Evolutionary conservation across 225 moss, liverwort and hornwort species (phyloP).

Genomic region (Ulota crispa): DNA sequence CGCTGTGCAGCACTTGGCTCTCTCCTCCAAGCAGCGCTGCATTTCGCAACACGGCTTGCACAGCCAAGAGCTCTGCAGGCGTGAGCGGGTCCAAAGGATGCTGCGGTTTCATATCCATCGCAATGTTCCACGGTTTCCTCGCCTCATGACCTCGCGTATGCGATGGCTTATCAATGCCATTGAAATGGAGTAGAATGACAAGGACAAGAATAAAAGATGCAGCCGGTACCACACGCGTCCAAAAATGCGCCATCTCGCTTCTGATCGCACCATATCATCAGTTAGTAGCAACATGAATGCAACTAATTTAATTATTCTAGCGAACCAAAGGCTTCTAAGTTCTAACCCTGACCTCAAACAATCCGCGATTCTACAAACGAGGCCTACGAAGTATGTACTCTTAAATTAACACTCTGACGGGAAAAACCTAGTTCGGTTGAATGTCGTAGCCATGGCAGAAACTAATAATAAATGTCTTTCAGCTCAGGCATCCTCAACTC

Average conservation of each 20-base stretch:
- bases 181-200: neutral
- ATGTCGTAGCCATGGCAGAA: too few relatives aligned
- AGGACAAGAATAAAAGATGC: neutral
- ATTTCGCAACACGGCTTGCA: conserved; percentile 44
- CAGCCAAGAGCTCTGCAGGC: conserved; percentile 38
- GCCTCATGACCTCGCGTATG: neutral
- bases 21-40: conserved; percentile 34
- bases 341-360: neutral
- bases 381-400: neutral
- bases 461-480: neutral
- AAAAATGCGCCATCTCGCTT: neutral
- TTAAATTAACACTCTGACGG: too few relatives aligned
- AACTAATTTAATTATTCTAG: neutral
- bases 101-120: neutral
- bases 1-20: conserved; percentile 23
- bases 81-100: conserved; percentile 64
- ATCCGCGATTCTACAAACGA: neutral
- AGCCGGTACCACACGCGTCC: neutral
- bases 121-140: neutral
- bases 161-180: neutral
- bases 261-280: neutral
- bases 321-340: neutral
- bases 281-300: neutral
- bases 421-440: too few relatives aligned
- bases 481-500: neutral